Evolutionary conservation across 1,284 basidiomycete genomes (phyloP), one percentile per base, ranked within the genome.

Genomic region (Tilletia caries): DNA sequence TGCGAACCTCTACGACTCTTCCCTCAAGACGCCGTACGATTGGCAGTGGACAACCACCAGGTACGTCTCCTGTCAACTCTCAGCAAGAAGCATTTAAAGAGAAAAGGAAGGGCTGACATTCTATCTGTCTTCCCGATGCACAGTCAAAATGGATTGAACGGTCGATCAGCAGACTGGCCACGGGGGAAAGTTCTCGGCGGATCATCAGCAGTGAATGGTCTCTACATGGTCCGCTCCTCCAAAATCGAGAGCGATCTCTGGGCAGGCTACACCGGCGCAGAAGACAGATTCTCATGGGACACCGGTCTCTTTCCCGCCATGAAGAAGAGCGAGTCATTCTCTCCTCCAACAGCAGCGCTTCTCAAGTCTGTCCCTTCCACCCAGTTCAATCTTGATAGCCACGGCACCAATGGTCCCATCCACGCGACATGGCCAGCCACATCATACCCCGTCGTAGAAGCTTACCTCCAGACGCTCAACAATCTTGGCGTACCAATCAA

Each of bases 181-280:
- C 79, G 83, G 6, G 87, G 86, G 0, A 84, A 83, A 48, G 84
- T 79, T 0, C 76, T 86, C 4, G 86, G 86, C 6, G 86, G 86
- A 0, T 84, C 83, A 0, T 85, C 85, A 5, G 83, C 84, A 13
- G 85, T 87, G 69, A 88, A 87, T 71, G 81, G 76, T 50, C 66
- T 79, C 54, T 79, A 79, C 72, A 77, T 79, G 32, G 77, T 79
- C 18, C 72, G 74, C 6, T 77, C 37, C 79, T 85, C 79, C 68
- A 85, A 64, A 66, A 66, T 60, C 46, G 76, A 79, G 44, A 72
- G 75, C 37, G 71, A 79, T 46, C 69, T 72, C 13, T 79, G 76
- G 79, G 76, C 70, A 8, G 54, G 71, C 27, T 68, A 78, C 12
- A 71, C 72, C 8, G 73, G 73, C 23, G 76, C 75, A 48, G 65